phyloP scores from a whole-genome alignment of 2,329 filamentous ascomycete genomes.

The Thielaviopsis euricoi region DNA sequence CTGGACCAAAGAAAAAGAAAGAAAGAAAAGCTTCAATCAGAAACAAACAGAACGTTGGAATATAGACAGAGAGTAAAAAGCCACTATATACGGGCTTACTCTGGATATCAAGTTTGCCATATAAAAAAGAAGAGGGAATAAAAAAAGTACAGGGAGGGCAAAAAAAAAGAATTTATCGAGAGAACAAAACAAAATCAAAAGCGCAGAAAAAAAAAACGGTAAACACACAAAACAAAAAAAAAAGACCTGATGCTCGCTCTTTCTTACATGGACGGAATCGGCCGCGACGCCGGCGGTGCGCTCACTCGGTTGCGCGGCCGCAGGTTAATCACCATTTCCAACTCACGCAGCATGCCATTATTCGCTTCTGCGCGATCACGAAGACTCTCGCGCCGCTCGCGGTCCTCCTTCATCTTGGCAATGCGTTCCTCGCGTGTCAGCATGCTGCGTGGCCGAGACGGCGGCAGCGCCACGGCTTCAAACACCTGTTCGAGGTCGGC shows the following conservation, averaged over 20 bases:
- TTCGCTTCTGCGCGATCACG: constrained; percentile 66
- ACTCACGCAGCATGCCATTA: constrained; percentile 77
- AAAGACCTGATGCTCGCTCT: not conserved
- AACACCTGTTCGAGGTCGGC: constrained; percentile 60
- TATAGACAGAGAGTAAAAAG: no score
- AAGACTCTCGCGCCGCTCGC: constrained; percentile 53
- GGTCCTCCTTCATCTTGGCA: constrained; percentile 72
- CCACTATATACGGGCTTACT: no score
- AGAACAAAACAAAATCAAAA: constrained; percentile 13
- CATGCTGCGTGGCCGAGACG: constrained; percentile 50
- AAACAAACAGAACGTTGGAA: no score
- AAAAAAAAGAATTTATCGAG: constrained; percentile 5
- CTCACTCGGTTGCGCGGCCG: constrained; percentile 26
- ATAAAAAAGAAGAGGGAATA: not conserved
- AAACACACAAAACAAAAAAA: constrained; percentile 4
- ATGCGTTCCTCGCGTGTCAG: constrained; percentile 79
- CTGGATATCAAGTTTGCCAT: no score
- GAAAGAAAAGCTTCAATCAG: no score
- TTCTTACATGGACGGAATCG: constrained; percentile 10
- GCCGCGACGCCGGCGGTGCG: constrained; percentile 11
- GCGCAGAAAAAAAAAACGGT: constrained; percentile 13
- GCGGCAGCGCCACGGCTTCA: constrained; percentile 66
- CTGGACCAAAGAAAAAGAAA: no score
- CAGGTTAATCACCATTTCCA: constrained; percentile 70
- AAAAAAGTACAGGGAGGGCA: not conserved